Evolutionary conservation across 768 basidiomycete genomes (phyloP).

Genomic region (Butyriboletus loyo): DNA sequence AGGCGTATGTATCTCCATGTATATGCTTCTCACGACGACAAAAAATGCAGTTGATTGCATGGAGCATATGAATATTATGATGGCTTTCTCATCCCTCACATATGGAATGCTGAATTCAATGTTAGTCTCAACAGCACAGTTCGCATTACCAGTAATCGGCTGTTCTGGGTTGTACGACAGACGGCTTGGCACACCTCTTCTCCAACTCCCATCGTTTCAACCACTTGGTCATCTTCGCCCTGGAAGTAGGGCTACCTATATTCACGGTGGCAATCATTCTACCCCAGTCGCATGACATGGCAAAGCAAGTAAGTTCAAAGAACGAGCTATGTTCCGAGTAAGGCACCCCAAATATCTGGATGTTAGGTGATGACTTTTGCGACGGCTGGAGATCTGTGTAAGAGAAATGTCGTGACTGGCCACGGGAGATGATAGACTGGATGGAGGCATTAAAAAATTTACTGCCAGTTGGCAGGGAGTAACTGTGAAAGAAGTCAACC

Average conservation of each 20-base stretch:
- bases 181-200: constrained; percentile 49
- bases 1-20: constrained; percentile 18
- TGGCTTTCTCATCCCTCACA: neutral
- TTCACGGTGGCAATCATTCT: constrained; percentile 97
- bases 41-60: constrained; percentile 22
- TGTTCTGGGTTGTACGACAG: constrained; percentile 36
- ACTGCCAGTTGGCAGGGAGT: constrained; percentile 60
- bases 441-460: constrained; percentile 64
- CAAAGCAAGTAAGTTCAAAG: constrained; percentile 93
- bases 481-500: constrained; percentile 40
- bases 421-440: constrained; percentile 60
- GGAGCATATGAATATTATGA: constrained; percentile 11
- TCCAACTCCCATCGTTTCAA: constrained; percentile 86
- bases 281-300: constrained; percentile 78
- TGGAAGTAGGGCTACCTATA: constrained; percentile 65
- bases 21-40: constrained; percentile 14
- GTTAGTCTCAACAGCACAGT: neutral
- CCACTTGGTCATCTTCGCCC: constrained; percentile 89
- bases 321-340: constrained; percentile 98
- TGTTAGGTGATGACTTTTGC: constrained; percentile 63
- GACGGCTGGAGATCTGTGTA: constrained; percentile 63
- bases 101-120: no score
- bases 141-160: constrained; percentile 45
- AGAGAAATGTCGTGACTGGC: constrained; percentile 68
- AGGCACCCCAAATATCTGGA: constrained; percentile 79